These are phyloP conservation scores for Smithsoniella earleae DNA, from an alignment of 163 green algal genomes.

Conservation along the genomic window DNA sequence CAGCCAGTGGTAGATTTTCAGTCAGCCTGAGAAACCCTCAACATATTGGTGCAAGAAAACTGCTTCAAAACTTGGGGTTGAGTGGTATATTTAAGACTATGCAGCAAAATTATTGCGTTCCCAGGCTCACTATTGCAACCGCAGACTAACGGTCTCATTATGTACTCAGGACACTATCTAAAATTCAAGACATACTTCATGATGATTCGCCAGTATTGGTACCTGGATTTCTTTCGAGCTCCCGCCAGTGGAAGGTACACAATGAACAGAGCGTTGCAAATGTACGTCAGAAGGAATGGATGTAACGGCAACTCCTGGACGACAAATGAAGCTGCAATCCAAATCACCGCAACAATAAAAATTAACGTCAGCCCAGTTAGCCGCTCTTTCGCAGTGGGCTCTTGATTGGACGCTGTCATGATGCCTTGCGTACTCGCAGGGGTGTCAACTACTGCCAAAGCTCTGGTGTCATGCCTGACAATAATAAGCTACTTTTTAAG, in stretches of 20 bases:
- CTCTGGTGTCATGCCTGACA: too few species aligned
- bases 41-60: too few species aligned
- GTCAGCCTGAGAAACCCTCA: too few species aligned
- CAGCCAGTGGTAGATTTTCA: conserved; percentile 1
- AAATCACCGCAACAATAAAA: conserved; percentile 56
- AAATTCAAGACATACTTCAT: background rate
- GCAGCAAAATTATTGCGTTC: background rate
- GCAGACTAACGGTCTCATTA: too few species aligned
- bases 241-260: conserved; percentile 67
- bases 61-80: too few species aligned
- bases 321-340: conserved; percentile 68
- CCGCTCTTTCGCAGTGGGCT: background rate
- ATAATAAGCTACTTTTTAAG: too few species aligned
- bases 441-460: too few species aligned
- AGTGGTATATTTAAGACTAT: too few species aligned
- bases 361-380: conserved; percentile 41
- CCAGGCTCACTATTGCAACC: background rate
- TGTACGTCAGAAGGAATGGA: conserved; percentile 77
- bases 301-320: conserved; percentile 62
- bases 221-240: background rate
- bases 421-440: too few species aligned
- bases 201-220: background rate
- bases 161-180: too few species aligned
- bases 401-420: too few species aligned
- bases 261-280: conserved; percentile 80